These are phyloP conservation scores for Arthrobotrys iridis DNA, from an alignment of 2,329 filamentous ascomycete species.

Conservation along the genomic window DNA sequence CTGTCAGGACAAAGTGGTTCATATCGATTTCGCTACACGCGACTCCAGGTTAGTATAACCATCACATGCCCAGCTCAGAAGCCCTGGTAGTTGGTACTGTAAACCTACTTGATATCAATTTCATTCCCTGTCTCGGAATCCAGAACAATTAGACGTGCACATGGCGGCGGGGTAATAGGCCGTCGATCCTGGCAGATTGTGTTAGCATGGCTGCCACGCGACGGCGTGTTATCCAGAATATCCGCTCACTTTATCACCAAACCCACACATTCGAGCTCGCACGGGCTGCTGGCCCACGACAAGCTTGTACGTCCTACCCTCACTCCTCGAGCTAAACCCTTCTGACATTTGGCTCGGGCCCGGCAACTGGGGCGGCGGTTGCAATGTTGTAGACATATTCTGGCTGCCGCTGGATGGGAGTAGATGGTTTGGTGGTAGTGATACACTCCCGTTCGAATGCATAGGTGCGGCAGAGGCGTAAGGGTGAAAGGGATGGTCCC, in stretches of 20 bases:
- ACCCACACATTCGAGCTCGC: slow-evolving; percentile 96
- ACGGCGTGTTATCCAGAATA: slow-evolving; percentile 8
- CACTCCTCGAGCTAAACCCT: slow-evolving; percentile 58
- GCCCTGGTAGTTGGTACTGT: background rate
- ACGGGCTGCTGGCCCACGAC: slow-evolving; percentile 89
- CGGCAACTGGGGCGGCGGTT: slow-evolving; percentile 48
- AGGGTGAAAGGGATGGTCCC: slow-evolving; percentile 52
- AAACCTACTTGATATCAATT: slow-evolving; percentile 79
- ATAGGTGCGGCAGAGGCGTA: slow-evolving; percentile 51
- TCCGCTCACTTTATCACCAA: slow-evolving; percentile 85
- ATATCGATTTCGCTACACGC: slow-evolving; percentile 72
- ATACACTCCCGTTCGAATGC: slow-evolving; percentile 51
- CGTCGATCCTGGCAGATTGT: slow-evolving; percentile 76
- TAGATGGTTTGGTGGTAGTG: slow-evolving; percentile 42
- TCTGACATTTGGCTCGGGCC: slow-evolving; percentile 53
- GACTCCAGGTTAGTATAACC: background rate
- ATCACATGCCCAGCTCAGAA: background rate
- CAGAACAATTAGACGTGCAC: slow-evolving; percentile 81
- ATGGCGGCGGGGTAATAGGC: slow-evolving; percentile 94
- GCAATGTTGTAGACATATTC: slow-evolving; percentile 36
- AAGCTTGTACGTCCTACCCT: slow-evolving; percentile 69
- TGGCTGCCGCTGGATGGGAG: slow-evolving; percentile 40
- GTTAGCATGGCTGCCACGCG: slow-evolving; percentile 30
- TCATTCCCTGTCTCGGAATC: slow-evolving; percentile 80
- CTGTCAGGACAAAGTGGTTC: slow-evolving; percentile 74